Percentiles rank a stretch among this genome's conserved stretches.
These are phyloP conservation scores for Penicillium sp. DNA, from an alignment of 2,329 filamentous ascomycete species.

Conservation along the genomic window DNA sequence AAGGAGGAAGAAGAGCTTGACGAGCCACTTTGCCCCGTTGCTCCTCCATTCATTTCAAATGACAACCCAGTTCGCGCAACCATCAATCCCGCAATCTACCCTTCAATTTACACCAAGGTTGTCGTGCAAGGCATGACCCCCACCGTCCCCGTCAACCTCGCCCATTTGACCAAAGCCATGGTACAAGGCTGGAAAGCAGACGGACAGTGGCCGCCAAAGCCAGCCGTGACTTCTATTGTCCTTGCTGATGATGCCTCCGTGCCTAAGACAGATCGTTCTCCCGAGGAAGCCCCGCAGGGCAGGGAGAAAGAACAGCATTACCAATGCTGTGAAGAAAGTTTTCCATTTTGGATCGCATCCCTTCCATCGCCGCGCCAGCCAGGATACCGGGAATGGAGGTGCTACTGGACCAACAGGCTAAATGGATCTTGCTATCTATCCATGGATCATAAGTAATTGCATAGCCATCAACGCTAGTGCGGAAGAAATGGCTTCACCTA, in stretches of 20 bases:
- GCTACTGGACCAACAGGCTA: conserved; percentile 4
- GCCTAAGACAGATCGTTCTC: conserved; percentile 17
- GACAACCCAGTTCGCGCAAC: conserved; percentile 73
- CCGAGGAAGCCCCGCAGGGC: conserved; percentile 18
- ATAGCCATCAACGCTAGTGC: neutral
- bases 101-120: conserved; percentile 85
- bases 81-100: conserved; percentile 71
- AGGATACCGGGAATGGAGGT: conserved; percentile 11
- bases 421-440: neutral
- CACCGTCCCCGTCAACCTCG: conserved; percentile 81
- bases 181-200: conserved; percentile 91
- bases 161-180: conserved; percentile 74
- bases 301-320: conserved; percentile 36
- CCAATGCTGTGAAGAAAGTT: conserved; percentile 42
- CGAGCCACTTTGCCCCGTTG: conserved; percentile 68
- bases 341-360: conserved; percentile 36
- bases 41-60: conserved; percentile 68
- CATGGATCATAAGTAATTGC: conserved; percentile 5
- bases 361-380: conserved; percentile 37
- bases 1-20: conserved; percentile 37
- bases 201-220: conserved; percentile 83
- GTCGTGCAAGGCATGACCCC: conserved; percentile 77
- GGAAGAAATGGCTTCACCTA: neutral
- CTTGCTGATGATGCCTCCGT: conserved; percentile 30
- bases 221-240: conserved; percentile 36